Evolutionary conservation across 768 basidiomycete species (phyloP).

Genomic region (Dictyophora rubrovolvata): DNA sequence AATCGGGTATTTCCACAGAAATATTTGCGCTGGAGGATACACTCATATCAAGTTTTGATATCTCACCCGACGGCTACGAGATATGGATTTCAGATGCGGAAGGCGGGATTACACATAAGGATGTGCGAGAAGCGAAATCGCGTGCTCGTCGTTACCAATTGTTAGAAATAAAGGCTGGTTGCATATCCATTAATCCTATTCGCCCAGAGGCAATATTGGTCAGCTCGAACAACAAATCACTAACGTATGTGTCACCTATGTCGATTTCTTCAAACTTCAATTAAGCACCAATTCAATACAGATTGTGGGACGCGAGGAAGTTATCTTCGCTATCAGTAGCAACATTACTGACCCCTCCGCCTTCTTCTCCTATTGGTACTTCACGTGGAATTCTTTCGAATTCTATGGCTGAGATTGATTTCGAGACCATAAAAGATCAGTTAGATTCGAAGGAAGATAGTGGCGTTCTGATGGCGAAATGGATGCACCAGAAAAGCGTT

Average conservation of each 20-base stretch:
- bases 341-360: conserved; percentile 20
- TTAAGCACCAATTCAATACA: conserved; percentile 19
- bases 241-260: conserved; percentile 42
- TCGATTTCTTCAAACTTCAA: background rate
- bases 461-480: conserved; percentile 51
- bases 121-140: conserved; percentile 52
- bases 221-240: conserved; percentile 59
- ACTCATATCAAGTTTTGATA: conserved; percentile 63
- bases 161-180: conserved; percentile 60
- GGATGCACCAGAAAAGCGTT: conserved; percentile 63
- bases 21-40: conserved; percentile 51
- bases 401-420: conserved; percentile 17
- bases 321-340: conserved; percentile 23
- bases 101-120: conserved; percentile 68
- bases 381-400: conserved; percentile 11
- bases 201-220: conserved; percentile 58
- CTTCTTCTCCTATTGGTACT: conserved; percentile 16
- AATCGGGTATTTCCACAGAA: conserved; percentile 60
- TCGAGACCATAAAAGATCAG: conserved; percentile 39
- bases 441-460: conserved; percentile 41
- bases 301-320: conserved; percentile 75
- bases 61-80: conserved; percentile 58
- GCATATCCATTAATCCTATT: conserved; percentile 68
- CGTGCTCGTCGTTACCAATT: conserved; percentile 52
- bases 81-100: conserved; percentile 74